Evolutionary conservation across 164 flowering plant species (phyloP).

Genomic region (Umbellularia californica): DNA sequence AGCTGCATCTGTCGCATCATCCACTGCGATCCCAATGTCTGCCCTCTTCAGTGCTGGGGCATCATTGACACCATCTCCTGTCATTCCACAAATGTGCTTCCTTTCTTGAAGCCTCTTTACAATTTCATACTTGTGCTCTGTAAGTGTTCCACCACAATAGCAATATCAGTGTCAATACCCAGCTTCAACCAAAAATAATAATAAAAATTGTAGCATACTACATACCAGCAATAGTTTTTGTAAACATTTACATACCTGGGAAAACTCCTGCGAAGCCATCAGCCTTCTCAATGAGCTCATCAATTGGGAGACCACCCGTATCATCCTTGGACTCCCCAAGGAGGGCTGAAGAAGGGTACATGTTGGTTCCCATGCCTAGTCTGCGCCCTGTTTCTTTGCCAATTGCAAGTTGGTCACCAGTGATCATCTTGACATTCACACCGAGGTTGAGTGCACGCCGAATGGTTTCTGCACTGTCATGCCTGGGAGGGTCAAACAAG

Average conservation of each 20-base stretch:
- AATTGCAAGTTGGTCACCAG: slow-evolving; percentile 92
- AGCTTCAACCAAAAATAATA: too few species aligned
- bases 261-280: slow-evolving; percentile 97
- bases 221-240: background rate
- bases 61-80: slow-evolving; percentile 85
- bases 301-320: slow-evolving; percentile 64
- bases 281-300: slow-evolving; percentile 85
- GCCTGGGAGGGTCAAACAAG: slow-evolving; percentile 89
- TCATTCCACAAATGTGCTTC: slow-evolving; percentile 83
- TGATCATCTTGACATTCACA: slow-evolving; percentile 93
- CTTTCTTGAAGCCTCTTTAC: slow-evolving; percentile 70
- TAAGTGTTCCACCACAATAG: background rate
- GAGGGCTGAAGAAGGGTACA: slow-evolving; percentile 89
- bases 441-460: slow-evolving; percentile 85
- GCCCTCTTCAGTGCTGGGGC: slow-evolving; percentile 87
- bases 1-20: slow-evolving; percentile 93
- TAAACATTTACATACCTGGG: slow-evolving; percentile 47
- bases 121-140: slow-evolving; percentile 84
- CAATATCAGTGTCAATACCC: background rate
- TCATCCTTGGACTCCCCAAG: slow-evolving; percentile 69
- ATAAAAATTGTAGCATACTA: too few species aligned
- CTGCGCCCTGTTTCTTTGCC: slow-evolving; percentile 93
- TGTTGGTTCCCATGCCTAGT: slow-evolving; percentile 95
- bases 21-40: slow-evolving; percentile 91
- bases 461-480: slow-evolving; percentile 90